Base-by-base conservation (phyloP, 2,329 filamentous ascomycete genomes). In the Elsinoe australis region DNA sequence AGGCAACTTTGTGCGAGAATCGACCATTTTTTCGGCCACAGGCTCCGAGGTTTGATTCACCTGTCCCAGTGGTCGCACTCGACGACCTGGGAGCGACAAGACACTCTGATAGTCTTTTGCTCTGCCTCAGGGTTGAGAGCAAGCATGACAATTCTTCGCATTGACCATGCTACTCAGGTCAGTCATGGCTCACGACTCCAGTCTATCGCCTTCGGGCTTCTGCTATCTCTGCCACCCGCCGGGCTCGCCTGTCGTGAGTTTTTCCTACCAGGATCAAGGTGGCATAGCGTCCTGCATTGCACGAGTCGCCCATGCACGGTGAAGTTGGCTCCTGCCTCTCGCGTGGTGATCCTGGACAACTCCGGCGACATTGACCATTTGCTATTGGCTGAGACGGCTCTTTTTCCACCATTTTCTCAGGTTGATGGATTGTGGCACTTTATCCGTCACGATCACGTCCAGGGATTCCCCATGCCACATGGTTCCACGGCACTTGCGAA, bases 151-250 rank as follows among this genome's bases (percentile, higher is more conserved):
- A 17, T 44, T 32, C 21, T 41, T 41, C 28, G 36, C 36, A 26
- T 39, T 39, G 35, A 14, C 19, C 35, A 39, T 10, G 18, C 32
- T 18, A 10, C 32, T 7, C 4, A 14, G 5, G 12, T 4, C 32
- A 35, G 21, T 24, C 19, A 39, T 22, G 14, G 35, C 9, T 22
- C 28, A 14, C 19, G 35, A 39, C 21, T 39, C 35, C 14, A 24
- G 35, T 24, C 26, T 29, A 6, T 29, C 7, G 7, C 12, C 26
- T 6, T 29, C 26, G 26, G 39, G 24, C 39, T 19, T 15, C 15
- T 44, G 39, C 39, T 44, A 44, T 44, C 39, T 39, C 17, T 44
- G 39, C 39, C 39, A 44, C 39, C 26, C 28, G 14, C 32, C 39
- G 39, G 39, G 21, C 14, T 44, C 39, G 38, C 38, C 38, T 42